Evolutionary conservation across 2,329 filamentous ascomycete species (phyloP).

Genomic region (Fusarium albidum): DNA sequence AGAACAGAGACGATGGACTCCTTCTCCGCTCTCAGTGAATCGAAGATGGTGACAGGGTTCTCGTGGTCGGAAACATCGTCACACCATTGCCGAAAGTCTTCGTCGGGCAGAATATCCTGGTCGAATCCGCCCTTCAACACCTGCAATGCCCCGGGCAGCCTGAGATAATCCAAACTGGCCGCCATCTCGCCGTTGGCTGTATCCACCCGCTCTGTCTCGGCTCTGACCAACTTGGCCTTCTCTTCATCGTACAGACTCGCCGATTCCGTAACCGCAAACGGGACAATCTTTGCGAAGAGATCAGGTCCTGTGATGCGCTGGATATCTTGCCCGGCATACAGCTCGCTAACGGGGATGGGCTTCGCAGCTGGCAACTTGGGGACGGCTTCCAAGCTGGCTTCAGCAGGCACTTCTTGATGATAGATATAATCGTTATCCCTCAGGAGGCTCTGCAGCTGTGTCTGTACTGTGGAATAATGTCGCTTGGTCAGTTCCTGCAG

Average conservation of each 20-base stretch:
- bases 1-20: slow-evolving; percentile 75
- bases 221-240: slow-evolving; percentile 93
- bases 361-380: slow-evolving; percentile 94
- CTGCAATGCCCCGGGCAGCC: slow-evolving; percentile 87
- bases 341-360: slow-evolving; percentile 93
- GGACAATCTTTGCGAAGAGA: slow-evolving; percentile 95
- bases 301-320: slow-evolving; percentile 96
- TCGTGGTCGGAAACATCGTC: slow-evolving; percentile 89
- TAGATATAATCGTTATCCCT: slow-evolving; percentile 99
- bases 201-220: slow-evolving; percentile 93
- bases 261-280: slow-evolving; percentile 93
- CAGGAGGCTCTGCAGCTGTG: slow-evolving; percentile 76
- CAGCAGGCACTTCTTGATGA: slow-evolving; percentile 87
- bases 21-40: slow-evolving; percentile 80
- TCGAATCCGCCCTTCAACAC: slow-evolving; percentile 93
- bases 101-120: slow-evolving; percentile 85
- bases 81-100: slow-evolving; percentile 94
- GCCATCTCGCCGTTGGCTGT: slow-evolving; percentile 95
- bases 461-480: slow-evolving; percentile 81
- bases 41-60: slow-evolving; percentile 80
- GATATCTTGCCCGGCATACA: slow-evolving; percentile 97
- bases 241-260: slow-evolving; percentile 98
- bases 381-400: slow-evolving; percentile 82
- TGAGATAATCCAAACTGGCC: slow-evolving; percentile 91
- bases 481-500: slow-evolving; percentile 85